Evolutionary conservation across 208 protist species (phyloP).

Genomic region (Crithidia expoeki): DNA sequence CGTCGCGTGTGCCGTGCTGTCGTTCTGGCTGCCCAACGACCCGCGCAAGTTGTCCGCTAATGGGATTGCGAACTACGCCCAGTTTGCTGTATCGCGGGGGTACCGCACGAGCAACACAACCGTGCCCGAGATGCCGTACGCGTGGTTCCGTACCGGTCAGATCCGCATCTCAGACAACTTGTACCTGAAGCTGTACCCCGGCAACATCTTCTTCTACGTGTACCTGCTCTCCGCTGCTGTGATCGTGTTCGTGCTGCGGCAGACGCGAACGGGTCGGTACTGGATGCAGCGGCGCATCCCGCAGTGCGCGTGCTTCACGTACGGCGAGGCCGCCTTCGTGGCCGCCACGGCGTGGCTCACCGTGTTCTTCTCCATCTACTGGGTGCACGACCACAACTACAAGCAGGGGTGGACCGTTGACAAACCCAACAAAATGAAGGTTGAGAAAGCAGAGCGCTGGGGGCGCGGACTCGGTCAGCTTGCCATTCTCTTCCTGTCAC

Average conservation of each 20-base stretch:
- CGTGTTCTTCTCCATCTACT: slow-evolving; percentile 62
- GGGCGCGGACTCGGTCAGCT: slow-evolving; percentile 60
- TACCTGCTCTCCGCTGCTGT: slow-evolving; percentile 43
- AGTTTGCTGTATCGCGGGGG: neutral
- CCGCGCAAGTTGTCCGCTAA: slow-evolving; percentile 28
- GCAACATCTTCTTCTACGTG: slow-evolving; percentile 70
- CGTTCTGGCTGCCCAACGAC: slow-evolving; percentile 66
- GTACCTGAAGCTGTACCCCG: slow-evolving; percentile 64
- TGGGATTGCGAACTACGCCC: slow-evolving; percentile 39
- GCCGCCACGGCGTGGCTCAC: slow-evolving; percentile 37
- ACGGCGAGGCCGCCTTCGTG: slow-evolving; percentile 38
- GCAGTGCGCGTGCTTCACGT: slow-evolving; percentile 23
- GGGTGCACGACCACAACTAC: slow-evolving; percentile 72
- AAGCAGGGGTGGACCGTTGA: slow-evolving; percentile 25
- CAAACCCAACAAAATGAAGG: slow-evolving; percentile 5
- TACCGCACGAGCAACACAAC: slow-evolving; percentile 11
- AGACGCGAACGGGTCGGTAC: slow-evolving; percentile 21
- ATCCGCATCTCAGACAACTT: slow-evolving; percentile 32
- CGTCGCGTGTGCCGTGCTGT: slow-evolving; percentile 33
- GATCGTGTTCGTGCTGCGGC: slow-evolving; percentile 34
- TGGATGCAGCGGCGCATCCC: slow-evolving; percentile 36
- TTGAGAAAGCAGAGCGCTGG: slow-evolving; percentile 48
- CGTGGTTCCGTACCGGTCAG: slow-evolving; percentile 47
- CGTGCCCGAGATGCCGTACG: slow-evolving; percentile 50
- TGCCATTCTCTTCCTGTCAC: slow-evolving; percentile 54